Percentiles rank a stretch among this genome's conserved stretches.
phyloP scores from a whole-genome alignment of 2,329 filamentous ascomycete species.

The Sporothrix sp. region DNA sequence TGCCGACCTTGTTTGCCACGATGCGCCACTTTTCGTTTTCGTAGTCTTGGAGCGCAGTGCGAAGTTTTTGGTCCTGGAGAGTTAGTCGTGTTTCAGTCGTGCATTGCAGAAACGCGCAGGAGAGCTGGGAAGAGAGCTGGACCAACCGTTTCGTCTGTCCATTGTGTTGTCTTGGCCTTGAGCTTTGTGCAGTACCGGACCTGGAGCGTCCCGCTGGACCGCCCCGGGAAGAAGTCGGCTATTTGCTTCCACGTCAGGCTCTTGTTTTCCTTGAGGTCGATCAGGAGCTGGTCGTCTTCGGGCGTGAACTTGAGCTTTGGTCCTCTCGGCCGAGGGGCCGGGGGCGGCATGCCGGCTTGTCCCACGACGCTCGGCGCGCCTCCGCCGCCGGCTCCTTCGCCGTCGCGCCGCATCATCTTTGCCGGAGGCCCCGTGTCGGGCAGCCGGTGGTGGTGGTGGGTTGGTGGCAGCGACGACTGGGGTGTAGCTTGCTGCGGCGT shows the following conservation, averaged over 20 bases:
- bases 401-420: constrained; percentile 55
- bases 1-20: constrained; percentile 81
- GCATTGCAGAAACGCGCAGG: background rate
- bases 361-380: constrained; percentile 78
- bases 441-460: constrained; percentile 71
- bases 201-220: constrained; percentile 82
- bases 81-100: constrained; percentile 18
- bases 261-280: constrained; percentile 90
- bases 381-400: constrained; percentile 35
- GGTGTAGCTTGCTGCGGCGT: constrained; percentile 20
- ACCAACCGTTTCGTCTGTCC: constrained; percentile 83
- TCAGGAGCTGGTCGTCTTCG: constrained; percentile 78
- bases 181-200: constrained; percentile 92
- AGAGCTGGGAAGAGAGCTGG: background rate
- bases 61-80: constrained; percentile 65
- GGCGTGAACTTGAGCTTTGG: constrained; percentile 91
- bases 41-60: constrained; percentile 69
- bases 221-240: constrained; percentile 86
- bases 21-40: constrained; percentile 91
- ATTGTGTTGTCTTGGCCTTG: constrained; percentile 86
- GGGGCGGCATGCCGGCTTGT: constrained; percentile 75
- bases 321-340: constrained; percentile 69
- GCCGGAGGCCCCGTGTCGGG: constrained; percentile 61
- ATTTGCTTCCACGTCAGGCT: constrained; percentile 97
- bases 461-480: constrained; percentile 32